A percentile compares a stretch with the other conserved stretches of the same genome.
Conservation (phyloP, 768 basidiomycete species). For the Tricholoma saponaceum region DNA sequence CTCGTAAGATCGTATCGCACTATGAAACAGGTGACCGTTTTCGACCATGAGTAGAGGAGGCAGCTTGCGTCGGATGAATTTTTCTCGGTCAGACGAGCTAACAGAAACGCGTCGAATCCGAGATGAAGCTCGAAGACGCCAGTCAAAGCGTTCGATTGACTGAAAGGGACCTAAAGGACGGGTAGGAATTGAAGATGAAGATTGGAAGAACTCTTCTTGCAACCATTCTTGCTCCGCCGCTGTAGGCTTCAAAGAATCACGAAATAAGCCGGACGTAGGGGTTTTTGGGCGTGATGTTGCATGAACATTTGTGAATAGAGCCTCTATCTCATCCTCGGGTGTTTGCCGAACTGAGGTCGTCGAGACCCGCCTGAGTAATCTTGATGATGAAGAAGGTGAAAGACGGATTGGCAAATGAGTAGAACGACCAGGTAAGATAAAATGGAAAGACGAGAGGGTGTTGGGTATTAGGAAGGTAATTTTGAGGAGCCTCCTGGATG, state of each 20-base stretch:
- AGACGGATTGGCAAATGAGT: conserved; percentile 15
- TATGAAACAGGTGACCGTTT: conserved; percentile 39
- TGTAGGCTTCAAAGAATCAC: conserved; percentile 4
- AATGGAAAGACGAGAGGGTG: background rate
- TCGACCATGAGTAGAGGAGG: conserved; percentile 30
- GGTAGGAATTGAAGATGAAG: conserved; percentile 1
- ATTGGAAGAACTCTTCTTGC: conserved; percentile 22
- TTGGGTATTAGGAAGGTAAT: background rate
- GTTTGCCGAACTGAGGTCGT: conserved; percentile 3
- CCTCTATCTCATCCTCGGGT: conserved; percentile 9
- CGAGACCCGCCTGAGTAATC: conserved; percentile 9
- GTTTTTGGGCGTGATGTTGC: background rate
- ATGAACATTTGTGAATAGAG: conserved; percentile 7
- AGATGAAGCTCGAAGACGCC: conserved; percentile 54
- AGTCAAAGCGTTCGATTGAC: conserved; percentile 47
- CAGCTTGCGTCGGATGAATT: conserved; percentile 32
- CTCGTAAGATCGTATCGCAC: conserved; percentile 50
- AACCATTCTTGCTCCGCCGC: conserved; percentile 37
- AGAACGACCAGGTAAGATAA: background rate
- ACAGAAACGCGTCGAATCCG: conserved; percentile 21
- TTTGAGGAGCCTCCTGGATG: background rate
- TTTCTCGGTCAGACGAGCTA: conserved; percentile 8
- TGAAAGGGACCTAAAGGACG: conserved; percentile 6
- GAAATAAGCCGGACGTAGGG: background rate
- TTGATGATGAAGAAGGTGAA: conserved; percentile 9